phyloP scores from a whole-genome alignment of 2,329 filamentous ascomycete genomes.

The Sphaerulina musiva region DNA sequence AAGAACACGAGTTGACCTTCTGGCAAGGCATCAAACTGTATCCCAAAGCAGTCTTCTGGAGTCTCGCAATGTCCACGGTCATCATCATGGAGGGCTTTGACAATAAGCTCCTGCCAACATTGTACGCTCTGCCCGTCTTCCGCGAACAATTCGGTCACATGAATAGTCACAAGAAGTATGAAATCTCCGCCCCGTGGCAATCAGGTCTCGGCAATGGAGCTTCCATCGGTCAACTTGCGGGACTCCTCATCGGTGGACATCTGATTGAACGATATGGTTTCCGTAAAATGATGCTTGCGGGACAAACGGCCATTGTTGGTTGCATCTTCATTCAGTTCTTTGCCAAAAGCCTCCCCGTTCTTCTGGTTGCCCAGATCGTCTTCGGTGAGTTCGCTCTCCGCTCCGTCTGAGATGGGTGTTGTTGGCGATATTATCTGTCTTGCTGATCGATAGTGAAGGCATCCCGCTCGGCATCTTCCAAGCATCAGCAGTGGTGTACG shows the following conservation, averaged over 20 bases:
- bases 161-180: conserved; percentile 30
- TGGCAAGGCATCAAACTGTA: background rate
- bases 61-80: background rate
- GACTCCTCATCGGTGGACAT: conserved; percentile 60
- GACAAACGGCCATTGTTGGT: conserved; percentile 41
- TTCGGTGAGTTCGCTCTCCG: conserved; percentile 31
- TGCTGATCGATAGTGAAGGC: conserved; percentile 44
- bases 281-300: conserved; percentile 51
- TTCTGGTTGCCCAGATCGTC: conserved; percentile 34
- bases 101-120: conserved; percentile 32
- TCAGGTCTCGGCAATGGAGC: conserved; percentile 51
- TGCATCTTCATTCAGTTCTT: conserved; percentile 48
- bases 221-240: conserved; percentile 51
- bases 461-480: conserved; percentile 31
- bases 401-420: background rate
- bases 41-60: conserved; percentile 4
- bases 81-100: conserved; percentile 55
- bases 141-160: conserved; percentile 35
- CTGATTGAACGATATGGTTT: conserved; percentile 47
- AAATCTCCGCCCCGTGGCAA: conserved; percentile 52
- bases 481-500: conserved; percentile 35
- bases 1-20: conserved; percentile 1
- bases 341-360: conserved; percentile 28
- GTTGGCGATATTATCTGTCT: background rate
- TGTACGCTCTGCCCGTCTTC: conserved; percentile 33